phyloP scores from a whole-genome alignment of 768 basidiomycete genomes.

The Pleurotus cornucopiae region DNA sequence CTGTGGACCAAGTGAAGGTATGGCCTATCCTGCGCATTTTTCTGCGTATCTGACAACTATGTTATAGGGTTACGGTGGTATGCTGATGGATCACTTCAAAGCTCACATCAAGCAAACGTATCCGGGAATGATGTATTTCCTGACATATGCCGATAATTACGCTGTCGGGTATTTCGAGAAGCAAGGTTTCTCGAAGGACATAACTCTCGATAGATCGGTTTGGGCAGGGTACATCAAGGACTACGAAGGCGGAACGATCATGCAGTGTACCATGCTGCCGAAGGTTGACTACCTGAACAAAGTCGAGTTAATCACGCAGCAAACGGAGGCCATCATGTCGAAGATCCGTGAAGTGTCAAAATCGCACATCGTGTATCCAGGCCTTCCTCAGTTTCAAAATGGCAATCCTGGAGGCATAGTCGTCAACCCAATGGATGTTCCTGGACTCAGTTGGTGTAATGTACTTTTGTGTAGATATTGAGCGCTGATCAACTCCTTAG shows the following conservation, averaged over 20 bases:
- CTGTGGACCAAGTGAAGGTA: slow-evolving; percentile 96
- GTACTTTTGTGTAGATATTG: slow-evolving; percentile 8
- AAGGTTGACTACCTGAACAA: slow-evolving; percentile 89
- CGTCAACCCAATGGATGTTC: slow-evolving; percentile 76
- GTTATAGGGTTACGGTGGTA: slow-evolving; percentile 88
- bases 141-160: slow-evolving; percentile 98
- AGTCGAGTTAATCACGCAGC: slow-evolving; percentile 64
- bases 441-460: slow-evolving; percentile 69
- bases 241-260: slow-evolving; percentile 98
- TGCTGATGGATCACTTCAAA: slow-evolving; percentile 99
- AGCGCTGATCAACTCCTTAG: slow-evolving; percentile 31
- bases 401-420: slow-evolving; percentile 45
- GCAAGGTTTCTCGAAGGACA: slow-evolving; percentile 98
- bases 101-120: slow-evolving; percentile 82
- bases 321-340: slow-evolving; percentile 84
- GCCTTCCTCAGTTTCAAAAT: slow-evolving; percentile 71
- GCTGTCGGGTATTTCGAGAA: slow-evolving; percentile 99
- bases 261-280: slow-evolving; percentile 96
- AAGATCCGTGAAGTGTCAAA: slow-evolving; percentile 86
- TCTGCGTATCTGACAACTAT: too few species aligned
- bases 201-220: slow-evolving; percentile 80
- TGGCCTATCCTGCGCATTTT: slow-evolving; percentile 9
- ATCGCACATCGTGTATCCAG: slow-evolving; percentile 82
- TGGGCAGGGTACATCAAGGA: slow-evolving; percentile 99
- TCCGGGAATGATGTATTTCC: slow-evolving; percentile 87